Conservation (phyloP, 768 basidiomycete species). For the Calvatia gigantea region DNA sequence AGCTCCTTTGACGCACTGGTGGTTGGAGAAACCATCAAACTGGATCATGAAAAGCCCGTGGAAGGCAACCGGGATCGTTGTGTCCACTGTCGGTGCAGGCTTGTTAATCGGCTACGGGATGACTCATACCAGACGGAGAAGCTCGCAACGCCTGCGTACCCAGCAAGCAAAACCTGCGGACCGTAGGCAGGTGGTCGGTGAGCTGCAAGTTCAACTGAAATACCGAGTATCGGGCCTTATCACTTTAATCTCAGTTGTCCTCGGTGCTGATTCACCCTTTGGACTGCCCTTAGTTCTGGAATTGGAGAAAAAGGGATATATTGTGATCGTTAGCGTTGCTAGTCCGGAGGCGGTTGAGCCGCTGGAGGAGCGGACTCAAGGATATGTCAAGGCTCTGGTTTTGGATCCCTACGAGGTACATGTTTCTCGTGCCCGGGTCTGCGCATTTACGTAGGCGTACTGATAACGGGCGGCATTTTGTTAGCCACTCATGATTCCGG, state of each 20-base stretch:
- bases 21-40: slow-evolving; percentile 40
- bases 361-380: slow-evolving; percentile 64
- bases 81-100: slow-evolving; percentile 58
- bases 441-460: no score
- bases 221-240: slow-evolving; percentile 1
- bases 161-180: slow-evolving; percentile 45
- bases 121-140: slow-evolving; percentile 2
- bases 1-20: slow-evolving; percentile 43
- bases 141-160: slow-evolving; percentile 30
- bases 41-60: slow-evolving; percentile 63
- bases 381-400: slow-evolving; percentile 78
- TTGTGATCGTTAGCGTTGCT: slow-evolving; percentile 78
- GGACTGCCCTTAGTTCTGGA: slow-evolving; percentile 71
- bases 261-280: slow-evolving; percentile 75
- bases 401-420: slow-evolving; percentile 76
- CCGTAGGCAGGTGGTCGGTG: slow-evolving; percentile 68
- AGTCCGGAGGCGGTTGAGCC: slow-evolving; percentile 60
- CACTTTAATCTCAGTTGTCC: slow-evolving; percentile 49
- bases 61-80: slow-evolving; percentile 49
- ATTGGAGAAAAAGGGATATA: slow-evolving; percentile 76
- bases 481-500: slow-evolving; percentile 67
- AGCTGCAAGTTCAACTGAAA: slow-evolving; percentile 19
- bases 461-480: slow-evolving; percentile 1
- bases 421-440: not conserved
- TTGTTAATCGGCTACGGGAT: slow-evolving; percentile 55